Base-by-base conservation (phyloP, 345 rosid genomes). In the Citrus glauca region DNA sequence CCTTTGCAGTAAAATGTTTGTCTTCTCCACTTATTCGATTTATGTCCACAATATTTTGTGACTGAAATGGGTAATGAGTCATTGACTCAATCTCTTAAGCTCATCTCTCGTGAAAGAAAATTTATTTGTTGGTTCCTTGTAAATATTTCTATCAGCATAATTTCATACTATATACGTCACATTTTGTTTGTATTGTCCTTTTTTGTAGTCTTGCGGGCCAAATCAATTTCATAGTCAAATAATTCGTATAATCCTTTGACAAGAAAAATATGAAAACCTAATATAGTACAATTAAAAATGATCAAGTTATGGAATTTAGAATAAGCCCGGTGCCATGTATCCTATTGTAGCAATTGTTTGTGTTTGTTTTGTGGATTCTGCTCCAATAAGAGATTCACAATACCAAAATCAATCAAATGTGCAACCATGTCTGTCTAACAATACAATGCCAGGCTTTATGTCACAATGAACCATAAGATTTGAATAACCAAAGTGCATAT, bases 101-200 rank as follows among this genome's bases (percentile, higher is more conserved):
- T 77, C 37, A 30, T 42, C 14, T 61, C 80, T 42, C 37, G 72
- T 0, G n/a, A 37, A 7, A 37, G 20, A 71, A 48, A 71, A 37
- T n/a, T 56, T 25, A 3, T 78, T 40, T 5, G 77, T 72, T 0
- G 63, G 63, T 59, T 59, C 27, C 56, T 35, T 1, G 81, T 63
- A 25, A 78, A 71, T 4, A 76, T 78, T 53, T 78, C 72, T 70
- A 78, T 78, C 7, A 78, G 10, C 28, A 62, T 32, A 24, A 72
- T 78, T 4, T 72, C 72, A 19, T 27, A 78, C 72, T 64, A 30
- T 78, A 78, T 1, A 72, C 40, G 53, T 64, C 81, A 1, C 24
- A 40, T 71, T 71, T 72, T 48, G 56, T 64, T 0, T 7, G 37
- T 5, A 35, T 10, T n/a, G 30, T 59, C 63, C 20, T 53, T 59